These are phyloP conservation scores for Argentina anserina DNA, from an alignment of 306 rosid species.

Conservation along the genomic window DNA sequence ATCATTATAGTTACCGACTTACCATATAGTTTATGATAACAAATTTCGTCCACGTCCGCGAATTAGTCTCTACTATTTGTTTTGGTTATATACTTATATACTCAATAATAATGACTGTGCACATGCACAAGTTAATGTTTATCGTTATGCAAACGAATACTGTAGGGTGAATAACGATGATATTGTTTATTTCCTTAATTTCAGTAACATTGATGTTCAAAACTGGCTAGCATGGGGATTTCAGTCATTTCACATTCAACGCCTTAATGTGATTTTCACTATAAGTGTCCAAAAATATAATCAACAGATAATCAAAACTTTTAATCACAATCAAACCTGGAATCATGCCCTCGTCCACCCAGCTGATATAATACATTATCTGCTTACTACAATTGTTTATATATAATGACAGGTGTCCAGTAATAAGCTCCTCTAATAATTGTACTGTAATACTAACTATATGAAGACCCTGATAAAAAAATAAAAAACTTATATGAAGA, in stretches of 20 bases:
- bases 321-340: background rate
- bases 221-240: background rate
- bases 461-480: no score
- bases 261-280: background rate
- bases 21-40: no score
- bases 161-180: no score
- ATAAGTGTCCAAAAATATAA: background rate
- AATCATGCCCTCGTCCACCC: background rate
- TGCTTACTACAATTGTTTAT: background rate
- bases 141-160: background rate
- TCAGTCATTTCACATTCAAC: background rate
- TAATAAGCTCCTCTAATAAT: background rate
- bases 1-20: no score
- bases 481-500: no score
- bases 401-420: background rate
- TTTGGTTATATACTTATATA: no score
- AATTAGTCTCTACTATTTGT: no score
- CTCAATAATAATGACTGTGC: background rate
- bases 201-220: background rate
- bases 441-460: background rate
- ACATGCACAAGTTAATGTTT: background rate
- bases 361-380: conserved; percentile 11
- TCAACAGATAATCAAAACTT: background rate
- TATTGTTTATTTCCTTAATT: background rate
- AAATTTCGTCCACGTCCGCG: no score